Evolutionary conservation across 768 basidiomycete genomes (phyloP).

Genomic region (Xanthoconium purpureum): DNA sequence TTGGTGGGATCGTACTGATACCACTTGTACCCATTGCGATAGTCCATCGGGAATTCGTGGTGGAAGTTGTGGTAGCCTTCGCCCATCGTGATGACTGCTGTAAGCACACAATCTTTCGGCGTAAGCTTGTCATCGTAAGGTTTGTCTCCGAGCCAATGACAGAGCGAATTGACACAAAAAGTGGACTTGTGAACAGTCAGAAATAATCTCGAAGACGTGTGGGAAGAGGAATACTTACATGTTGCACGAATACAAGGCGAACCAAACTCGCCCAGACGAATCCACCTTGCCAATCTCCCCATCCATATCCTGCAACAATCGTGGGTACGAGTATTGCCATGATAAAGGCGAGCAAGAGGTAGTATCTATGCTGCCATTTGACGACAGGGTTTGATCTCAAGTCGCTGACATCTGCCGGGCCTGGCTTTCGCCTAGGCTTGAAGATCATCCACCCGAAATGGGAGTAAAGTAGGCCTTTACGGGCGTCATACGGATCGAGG

Average conservation of each 20-base stretch:
- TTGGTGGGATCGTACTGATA: slow-evolving; percentile 88
- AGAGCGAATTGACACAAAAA: slow-evolving; percentile 91
- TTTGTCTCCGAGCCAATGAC: slow-evolving; percentile 88
- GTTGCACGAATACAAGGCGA: slow-evolving; percentile 74
- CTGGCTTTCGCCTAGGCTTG: slow-evolving; percentile 82
- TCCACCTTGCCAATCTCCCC: slow-evolving; percentile 26
- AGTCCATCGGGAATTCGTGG: slow-evolving; percentile 93
- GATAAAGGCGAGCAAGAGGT: slow-evolving; percentile 58
- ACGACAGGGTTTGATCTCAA: slow-evolving; percentile 73
- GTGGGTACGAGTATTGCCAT: slow-evolving; percentile 73
- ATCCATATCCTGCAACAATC: slow-evolving; percentile 15
- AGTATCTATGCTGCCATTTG: slow-evolving; percentile 81
- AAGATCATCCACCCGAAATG: slow-evolving; percentile 89
- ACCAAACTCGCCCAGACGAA: slow-evolving; percentile 39
- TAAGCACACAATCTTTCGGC: slow-evolving; percentile 82
- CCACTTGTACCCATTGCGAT: slow-evolving; percentile 87
- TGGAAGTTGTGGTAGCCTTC: slow-evolving; percentile 98
- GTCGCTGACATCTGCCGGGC: slow-evolving; percentile 83
- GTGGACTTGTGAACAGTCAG: slow-evolving; percentile 55
- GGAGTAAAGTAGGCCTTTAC: slow-evolving; percentile 78
- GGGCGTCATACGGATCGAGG: slow-evolving; percentile 89
- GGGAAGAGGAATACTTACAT: slow-evolving; percentile 46
- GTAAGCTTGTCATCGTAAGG: slow-evolving; percentile 93
- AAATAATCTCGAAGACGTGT: not conserved
- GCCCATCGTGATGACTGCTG: slow-evolving; percentile 86